Evolutionary conservation across 768 basidiomycete genomes (phyloP).

Genomic region (Peribolospora baueri): DNA sequence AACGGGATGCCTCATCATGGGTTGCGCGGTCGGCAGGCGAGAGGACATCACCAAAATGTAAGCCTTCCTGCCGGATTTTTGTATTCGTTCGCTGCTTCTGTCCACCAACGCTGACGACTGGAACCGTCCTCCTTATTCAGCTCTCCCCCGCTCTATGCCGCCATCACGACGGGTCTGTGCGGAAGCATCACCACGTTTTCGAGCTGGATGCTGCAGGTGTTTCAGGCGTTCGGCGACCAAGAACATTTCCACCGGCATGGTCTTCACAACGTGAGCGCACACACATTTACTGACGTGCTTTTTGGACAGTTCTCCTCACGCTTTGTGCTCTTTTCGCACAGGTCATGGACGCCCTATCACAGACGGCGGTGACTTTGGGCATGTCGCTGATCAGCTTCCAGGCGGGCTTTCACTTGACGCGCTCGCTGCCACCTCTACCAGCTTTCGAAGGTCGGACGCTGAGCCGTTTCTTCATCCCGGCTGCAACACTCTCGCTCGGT

Average conservation of each 20-base stretch:
- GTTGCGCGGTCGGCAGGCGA: slow-evolving; percentile 44
- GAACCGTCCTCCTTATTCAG: slow-evolving; percentile 23
- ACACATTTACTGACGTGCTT: neutral
- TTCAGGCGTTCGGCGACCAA: slow-evolving; percentile 58
- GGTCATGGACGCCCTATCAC: too few relatives aligned
- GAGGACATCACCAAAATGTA: slow-evolving; percentile 51
- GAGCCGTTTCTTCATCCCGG: neutral
- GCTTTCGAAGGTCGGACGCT: too few relatives aligned
- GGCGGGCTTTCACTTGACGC: too few relatives aligned
- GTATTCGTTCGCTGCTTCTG: neutral
- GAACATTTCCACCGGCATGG: slow-evolving; percentile 33
- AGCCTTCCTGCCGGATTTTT: slow-evolving; percentile 18
- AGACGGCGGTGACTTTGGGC: too few relatives aligned
- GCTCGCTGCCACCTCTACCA: too few relatives aligned
- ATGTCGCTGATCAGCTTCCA: too few relatives aligned
- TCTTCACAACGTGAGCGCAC: slow-evolving; percentile 40
- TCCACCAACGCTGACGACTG: neutral
- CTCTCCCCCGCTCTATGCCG: slow-evolving; percentile 69
- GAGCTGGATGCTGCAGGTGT: slow-evolving; percentile 74
- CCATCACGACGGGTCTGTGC: slow-evolving; percentile 82
- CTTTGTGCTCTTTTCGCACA: neutral
- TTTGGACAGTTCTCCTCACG: neutral
- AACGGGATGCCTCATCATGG: slow-evolving; percentile 79
- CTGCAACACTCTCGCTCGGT: slow-evolving; percentile 21
- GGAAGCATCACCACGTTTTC: slow-evolving; percentile 94